phyloP scores from a whole-genome alignment of 176 grass and related monocot genomes.

The Ensete glaucum region DNA sequence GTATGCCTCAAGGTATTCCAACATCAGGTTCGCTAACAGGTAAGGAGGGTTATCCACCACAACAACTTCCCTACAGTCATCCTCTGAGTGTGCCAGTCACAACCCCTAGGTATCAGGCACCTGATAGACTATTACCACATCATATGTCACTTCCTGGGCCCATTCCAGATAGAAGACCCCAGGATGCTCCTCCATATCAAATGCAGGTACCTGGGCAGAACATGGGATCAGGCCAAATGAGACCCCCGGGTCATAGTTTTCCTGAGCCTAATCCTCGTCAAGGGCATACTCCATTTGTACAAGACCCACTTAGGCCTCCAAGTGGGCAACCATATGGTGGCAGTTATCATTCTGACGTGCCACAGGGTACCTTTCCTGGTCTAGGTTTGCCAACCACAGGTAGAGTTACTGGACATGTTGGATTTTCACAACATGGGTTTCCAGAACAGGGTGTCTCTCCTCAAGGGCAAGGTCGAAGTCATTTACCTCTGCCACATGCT shows the following conservation, averaged over 20 bases:
- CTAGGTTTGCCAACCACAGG: background rate
- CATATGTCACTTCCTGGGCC: slow-evolving; percentile 24
- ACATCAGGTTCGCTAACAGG: background rate
- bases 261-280: slow-evolving; percentile 2
- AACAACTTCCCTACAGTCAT: slow-evolving; percentile 17
- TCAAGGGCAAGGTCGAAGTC: slow-evolving; percentile 8
- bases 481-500: slow-evolving; percentile 1
- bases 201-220: slow-evolving; percentile 15
- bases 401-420: slow-evolving; percentile 5
- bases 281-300: background rate
- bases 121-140: slow-evolving; percentile 31
- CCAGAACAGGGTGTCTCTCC: slow-evolving; percentile 5
- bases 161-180: slow-evolving; percentile 12
- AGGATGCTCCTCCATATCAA: slow-evolving; percentile 22
- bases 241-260: slow-evolving; percentile 1
- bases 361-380: background rate
- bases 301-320: background rate
- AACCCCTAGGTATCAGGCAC: slow-evolving; percentile 23
- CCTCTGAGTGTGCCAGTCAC: slow-evolving; percentile 6
- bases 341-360: background rate
- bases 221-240: slow-evolving; percentile 3
- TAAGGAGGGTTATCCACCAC: slow-evolving; percentile 14
- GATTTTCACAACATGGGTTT: slow-evolving; percentile 10
- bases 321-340: slow-evolving; percentile 4
- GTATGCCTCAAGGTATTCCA: slow-evolving; percentile 22